These are phyloP conservation scores for Cephalotrichum gorgonifer DNA, from an alignment of 2,329 filamentous ascomycete species.

Conservation along the genomic window DNA sequence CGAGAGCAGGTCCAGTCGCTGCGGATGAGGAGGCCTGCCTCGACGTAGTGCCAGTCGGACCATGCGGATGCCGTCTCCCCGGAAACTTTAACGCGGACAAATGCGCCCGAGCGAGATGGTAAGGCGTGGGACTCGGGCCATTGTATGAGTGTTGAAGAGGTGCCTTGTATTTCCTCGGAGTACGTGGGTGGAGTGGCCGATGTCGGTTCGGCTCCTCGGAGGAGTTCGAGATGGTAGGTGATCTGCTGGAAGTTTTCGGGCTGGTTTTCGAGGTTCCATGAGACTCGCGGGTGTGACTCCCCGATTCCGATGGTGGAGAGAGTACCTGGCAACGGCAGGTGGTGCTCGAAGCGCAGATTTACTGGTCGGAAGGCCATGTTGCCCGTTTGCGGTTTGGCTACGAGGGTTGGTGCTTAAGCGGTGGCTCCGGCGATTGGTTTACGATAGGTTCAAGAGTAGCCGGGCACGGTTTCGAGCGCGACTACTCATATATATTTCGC, in stretches of 20 bases:
- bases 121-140: conserved; percentile 29
- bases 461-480: too few relatives aligned
- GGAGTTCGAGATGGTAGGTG: conserved; percentile 32
- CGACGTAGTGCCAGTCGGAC: conserved; percentile 20
- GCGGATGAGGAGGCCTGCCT: conserved; percentile 20
- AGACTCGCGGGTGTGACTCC: conserved; percentile 31
- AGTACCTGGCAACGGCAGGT: conserved; percentile 12
- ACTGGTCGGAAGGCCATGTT: neutral
- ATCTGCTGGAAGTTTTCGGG: conserved; percentile 29
- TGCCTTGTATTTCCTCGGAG: conserved; percentile 7
- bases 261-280: conserved; percentile 31
- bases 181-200: conserved; percentile 14
- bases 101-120: conserved; percentile 17
- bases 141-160: conserved; percentile 26
- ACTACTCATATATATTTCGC: too few relatives aligned
- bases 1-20: conserved; percentile 19
- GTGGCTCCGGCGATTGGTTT: too few relatives aligned
- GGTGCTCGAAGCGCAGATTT: conserved; percentile 25
- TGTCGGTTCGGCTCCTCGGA: conserved; percentile 8
- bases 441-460: too few relatives aligned
- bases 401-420: too few relatives aligned
- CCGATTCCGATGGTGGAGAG: conserved; percentile 28
- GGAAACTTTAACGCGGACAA: conserved; percentile 22
- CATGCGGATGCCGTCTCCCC: conserved; percentile 13
- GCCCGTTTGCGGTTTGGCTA: neutral